Evolutionary conservation across 148 eudicot genomes (phyloP), one percentile per base, ranked within the genome.

Genomic region (Chenopodium album): DNA sequence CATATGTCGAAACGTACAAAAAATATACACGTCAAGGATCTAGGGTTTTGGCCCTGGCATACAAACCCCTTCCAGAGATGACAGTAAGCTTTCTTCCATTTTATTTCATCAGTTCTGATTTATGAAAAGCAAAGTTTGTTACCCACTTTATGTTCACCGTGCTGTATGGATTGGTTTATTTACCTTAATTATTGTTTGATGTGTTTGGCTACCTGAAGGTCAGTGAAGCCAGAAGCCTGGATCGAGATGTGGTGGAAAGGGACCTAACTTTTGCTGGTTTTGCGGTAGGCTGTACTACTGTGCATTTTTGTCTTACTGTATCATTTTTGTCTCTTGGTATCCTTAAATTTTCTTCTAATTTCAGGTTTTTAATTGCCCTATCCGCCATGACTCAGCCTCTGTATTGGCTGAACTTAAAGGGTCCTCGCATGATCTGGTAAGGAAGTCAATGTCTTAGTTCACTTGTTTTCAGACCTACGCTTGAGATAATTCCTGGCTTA

Each of bases 1-100:
- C 90, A 22, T 96, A 90, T 87, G 86, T 94, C 78, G 84, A 89
- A 69, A 92, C 98, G 79, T 96, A 92, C 85, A 96, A 96, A 90
- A 94, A 90, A 85, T 90, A 92, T 86, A 96, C 99, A 16, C 97
- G 95, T 46, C 99, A 96, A 85, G 99, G 99, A 66, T 94, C 99
- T 73, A 94, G 99, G 83, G 99, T 96, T 84, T 83, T 96, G 89
- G 98, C 98, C 77, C 91, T 96, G 73, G 99, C 99, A 63, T 96
- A 86, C 84, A 96, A 94, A 85, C 76, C 94, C 70, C 91, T 96
- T 70, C 97, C 95, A 22, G 99, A 96, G 50, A 96, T 96, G 98
- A 89, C 98, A 69, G 99, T 96, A 90, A 90, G 90, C 37, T 47
- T 48, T 73, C 8, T 48, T 47, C 17, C 8, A 4, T 69, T 41